Evolutionary conservation across 1,284 basidiomycete genomes (phyloP).

Genomic region (Thelephora terrestris): DNA sequence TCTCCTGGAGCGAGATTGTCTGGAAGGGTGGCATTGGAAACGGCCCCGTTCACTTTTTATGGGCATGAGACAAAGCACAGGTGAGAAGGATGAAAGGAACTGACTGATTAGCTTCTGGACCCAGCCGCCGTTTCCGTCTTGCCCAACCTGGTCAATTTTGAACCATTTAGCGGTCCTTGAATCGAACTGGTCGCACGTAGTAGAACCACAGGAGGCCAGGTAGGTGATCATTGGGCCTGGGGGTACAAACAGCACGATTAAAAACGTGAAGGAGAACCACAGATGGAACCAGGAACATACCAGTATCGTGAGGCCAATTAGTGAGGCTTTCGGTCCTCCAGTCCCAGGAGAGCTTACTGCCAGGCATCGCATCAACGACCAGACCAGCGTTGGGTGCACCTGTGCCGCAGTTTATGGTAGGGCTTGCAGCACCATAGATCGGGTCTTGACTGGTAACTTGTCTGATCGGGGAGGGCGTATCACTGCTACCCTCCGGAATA

Average conservation of each 20-base stretch:
- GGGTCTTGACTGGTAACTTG: conserved; percentile 45
- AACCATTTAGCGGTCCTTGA: conserved; percentile 49
- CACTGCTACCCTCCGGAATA: conserved; percentile 29
- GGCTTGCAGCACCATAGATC: conserved; percentile 52
- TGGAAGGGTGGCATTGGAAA: conserved; percentile 45
- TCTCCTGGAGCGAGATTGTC: conserved; percentile 43
- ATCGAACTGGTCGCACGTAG: conserved; percentile 46
- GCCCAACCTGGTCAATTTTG: conserved; percentile 39
- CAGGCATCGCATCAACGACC: conserved; percentile 52
- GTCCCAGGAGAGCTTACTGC: conserved; percentile 32
- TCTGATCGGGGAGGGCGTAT: conserved; percentile 38
- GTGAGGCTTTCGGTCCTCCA: not conserved
- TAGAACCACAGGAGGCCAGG: conserved; percentile 43
- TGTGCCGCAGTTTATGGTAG: conserved; percentile 54
- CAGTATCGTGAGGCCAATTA: conserved; percentile 10
- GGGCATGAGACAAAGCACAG: not conserved
- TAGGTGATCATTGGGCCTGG: conserved; percentile 59
- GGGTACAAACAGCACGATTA: conserved; percentile 43
- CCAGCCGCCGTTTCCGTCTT: conserved; percentile 25
- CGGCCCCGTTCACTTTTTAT: conserved; percentile 21
- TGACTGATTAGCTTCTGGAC: conserved; percentile 24
- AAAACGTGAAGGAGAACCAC: not conserved
- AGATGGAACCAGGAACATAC: not conserved
- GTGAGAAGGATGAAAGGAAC: conserved; percentile 7
- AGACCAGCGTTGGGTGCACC: conserved; percentile 39